A percentile compares a stretch with the other conserved stretches of the same genome.
These are phyloP conservation scores for Venturia pyrina DNA, from an alignment of 2,329 filamentous ascomycete species.

Conservation along the genomic window DNA sequence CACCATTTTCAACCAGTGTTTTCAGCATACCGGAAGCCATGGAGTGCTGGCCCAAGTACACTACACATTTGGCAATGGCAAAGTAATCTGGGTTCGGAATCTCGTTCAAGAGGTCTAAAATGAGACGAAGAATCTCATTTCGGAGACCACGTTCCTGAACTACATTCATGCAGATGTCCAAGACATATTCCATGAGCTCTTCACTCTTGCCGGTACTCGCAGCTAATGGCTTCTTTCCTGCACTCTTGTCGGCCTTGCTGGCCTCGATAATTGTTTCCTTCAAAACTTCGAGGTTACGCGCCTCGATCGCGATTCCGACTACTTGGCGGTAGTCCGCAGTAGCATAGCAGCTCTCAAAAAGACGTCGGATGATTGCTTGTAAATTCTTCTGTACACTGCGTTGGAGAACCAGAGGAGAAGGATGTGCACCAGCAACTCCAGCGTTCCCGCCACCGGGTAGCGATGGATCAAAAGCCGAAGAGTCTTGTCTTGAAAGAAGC, in stretches of 20 bases:
- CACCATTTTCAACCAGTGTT: constrained; percentile 69
- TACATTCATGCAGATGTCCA: constrained; percentile 95
- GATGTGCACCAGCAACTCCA: constrained; percentile 43
- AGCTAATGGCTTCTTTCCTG: constrained; percentile 45
- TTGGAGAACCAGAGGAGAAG: constrained; percentile 56
- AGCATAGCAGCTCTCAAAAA: constrained; percentile 83
- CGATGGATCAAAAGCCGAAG: constrained; percentile 47
- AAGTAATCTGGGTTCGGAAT: constrained; percentile 94
- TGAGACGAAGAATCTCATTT: constrained; percentile 76
- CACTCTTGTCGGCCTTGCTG: constrained; percentile 60
- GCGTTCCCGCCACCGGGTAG: constrained; percentile 47
- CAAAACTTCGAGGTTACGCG: constrained; percentile 81
- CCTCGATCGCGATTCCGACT: constrained; percentile 91
- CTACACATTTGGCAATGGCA: constrained; percentile 93
- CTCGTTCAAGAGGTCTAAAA: constrained; percentile 89
- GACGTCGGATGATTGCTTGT: constrained; percentile 71
- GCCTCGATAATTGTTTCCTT: constrained; percentile 78
- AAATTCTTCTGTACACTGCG: constrained; percentile 68
- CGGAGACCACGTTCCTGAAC: constrained; percentile 87
- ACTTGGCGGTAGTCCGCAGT: constrained; percentile 89
- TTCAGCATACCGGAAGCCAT: constrained; percentile 81
- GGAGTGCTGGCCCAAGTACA: constrained; percentile 85
- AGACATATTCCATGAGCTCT: constrained; percentile 91
- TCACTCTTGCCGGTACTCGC: constrained; percentile 57
- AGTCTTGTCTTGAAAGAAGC: constrained; percentile 74